Conservation (phyloP, 73 alveolate genomes). For the Tetrahymena elliotti region DNA sequence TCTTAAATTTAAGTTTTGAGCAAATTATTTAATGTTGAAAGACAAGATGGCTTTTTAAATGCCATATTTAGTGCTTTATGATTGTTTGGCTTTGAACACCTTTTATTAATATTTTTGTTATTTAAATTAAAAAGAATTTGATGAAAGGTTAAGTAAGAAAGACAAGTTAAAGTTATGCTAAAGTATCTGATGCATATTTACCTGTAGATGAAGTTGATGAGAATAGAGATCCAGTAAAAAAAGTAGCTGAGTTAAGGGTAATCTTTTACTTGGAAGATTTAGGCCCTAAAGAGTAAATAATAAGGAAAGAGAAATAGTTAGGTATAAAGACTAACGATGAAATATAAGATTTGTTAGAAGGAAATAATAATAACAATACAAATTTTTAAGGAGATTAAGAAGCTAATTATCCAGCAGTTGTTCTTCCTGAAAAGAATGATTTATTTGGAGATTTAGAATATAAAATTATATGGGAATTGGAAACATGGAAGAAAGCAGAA, state of each 20-base stretch:
- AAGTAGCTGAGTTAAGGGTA: neutral
- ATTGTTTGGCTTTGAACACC: no score
- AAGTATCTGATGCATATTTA: neutral
- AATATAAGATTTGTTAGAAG: neutral
- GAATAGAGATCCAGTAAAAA: neutral
- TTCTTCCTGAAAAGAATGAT: conserved; percentile 19
- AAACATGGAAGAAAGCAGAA: conserved; percentile 38
- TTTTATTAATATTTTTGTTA: no score
- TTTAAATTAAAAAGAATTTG: neutral
- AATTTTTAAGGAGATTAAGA: neutral
- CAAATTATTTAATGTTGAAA: neutral
- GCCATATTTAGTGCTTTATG: neutral
- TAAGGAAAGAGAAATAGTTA: neutral
- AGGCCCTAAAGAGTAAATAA: neutral
- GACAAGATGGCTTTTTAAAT: neutral
- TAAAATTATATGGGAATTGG: conserved; percentile 39
- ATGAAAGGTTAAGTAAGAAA: neutral
- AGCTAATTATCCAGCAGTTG: neutral
- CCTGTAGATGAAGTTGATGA: neutral
- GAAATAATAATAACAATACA: neutral
- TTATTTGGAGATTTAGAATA: conserved; percentile 9
- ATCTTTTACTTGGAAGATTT: neutral
- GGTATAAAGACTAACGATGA: neutral
- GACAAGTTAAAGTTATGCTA: neutral
- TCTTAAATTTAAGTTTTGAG: neutral